Evolutionary conservation across 257 asterid species (phyloP), one percentile per base, ranked within the genome.

Genomic region (Verbascum thapsus): DNA sequence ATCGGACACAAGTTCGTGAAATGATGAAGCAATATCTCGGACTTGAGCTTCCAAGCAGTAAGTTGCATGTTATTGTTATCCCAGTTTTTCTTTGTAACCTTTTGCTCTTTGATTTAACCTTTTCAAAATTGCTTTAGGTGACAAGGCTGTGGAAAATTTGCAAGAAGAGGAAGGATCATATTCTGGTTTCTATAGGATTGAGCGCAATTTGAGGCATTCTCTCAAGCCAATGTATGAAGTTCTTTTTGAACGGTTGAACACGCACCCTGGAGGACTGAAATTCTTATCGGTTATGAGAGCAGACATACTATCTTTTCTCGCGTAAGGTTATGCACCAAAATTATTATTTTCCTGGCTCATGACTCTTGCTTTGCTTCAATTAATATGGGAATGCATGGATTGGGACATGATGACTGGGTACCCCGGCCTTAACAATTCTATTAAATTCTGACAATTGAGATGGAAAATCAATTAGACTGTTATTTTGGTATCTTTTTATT

Each of bases 181-280:
- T 67, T 81, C 97, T 30, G 82, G 95, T 55, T 89, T 92, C 76
- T 87, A 92, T 71, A 80, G 91, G 81, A 86, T 87, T 61, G 97
- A 87, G 74, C 72, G 86, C 70, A 87, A 78, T 60, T 72, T 89
- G 84, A 80, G 96, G 77, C 85, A 82, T 37, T 83, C 94, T 49
- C 94, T 92, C 73, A 87, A 83, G 84, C 99, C 99, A 71, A 83
- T 76, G 85, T 89, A 92, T 63, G 97, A 85, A 70, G 75, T 86
- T 63, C 89, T 92, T 43, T 88, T 92, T 75, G 95, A 89, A 73
- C 80, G 95, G 67, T 71, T 92, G 80, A 92, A 92, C 78, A 85
- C 87, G 1, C 96, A 92, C 71, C 96, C 98, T 23, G 97, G 98
- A 72, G 98, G 98, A 35, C 69, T 92, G 48, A 88, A 80, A 77